A percentile compares a stretch with the other conserved stretches of the same genome.
phyloP scores from a whole-genome alignment of 2,329 filamentous ascomycete genomes.

The Rhexocercosporidium sp. region DNA sequence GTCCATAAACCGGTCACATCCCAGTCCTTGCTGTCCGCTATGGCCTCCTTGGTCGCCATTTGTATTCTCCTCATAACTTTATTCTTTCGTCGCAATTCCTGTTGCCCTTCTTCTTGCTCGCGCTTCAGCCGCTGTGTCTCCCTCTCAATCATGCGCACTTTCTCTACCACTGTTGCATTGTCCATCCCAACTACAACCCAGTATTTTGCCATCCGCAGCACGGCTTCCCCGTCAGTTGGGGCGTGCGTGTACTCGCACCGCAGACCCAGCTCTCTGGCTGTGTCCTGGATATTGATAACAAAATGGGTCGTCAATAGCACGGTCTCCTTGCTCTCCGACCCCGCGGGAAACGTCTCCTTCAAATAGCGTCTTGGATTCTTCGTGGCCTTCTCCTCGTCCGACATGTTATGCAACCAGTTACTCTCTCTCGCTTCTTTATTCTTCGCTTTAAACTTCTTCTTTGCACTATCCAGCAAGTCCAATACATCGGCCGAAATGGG shows the following conservation, averaged over 20 bases:
- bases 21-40: slow-evolving; percentile 27
- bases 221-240: background rate
- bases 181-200: slow-evolving; percentile 15
- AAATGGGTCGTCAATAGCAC: slow-evolving; percentile 1
- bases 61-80: slow-evolving; percentile 27
- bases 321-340: slow-evolving; percentile 6
- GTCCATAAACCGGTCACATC: slow-evolving; percentile 26
- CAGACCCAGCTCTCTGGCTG: slow-evolving; percentile 13
- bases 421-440: slow-evolving; percentile 25
- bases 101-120: slow-evolving; percentile 22
- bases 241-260: background rate
- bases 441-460: slow-evolving; percentile 44
- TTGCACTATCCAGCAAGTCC: slow-evolving; percentile 50
- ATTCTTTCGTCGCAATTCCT: slow-evolving; percentile 19
- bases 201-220: background rate
- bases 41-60: slow-evolving; percentile 21
- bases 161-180: slow-evolving; percentile 7
- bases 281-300: background rate
- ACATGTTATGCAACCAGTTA: slow-evolving; percentile 22
- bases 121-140: slow-evolving; percentile 11
- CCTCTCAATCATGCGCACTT: slow-evolving; percentile 12
- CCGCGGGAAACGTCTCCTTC: slow-evolving; percentile 17
- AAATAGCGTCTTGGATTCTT: slow-evolving; percentile 14
- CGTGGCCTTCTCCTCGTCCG: slow-evolving; percentile 34
- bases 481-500: slow-evolving; percentile 70